A percentile compares a stretch with the other conserved stretches of the same genome.
Evolutionary conservation across 768 basidiomycete genomes (phyloP).

Genomic region (Rhizopogon roseolus): DNA sequence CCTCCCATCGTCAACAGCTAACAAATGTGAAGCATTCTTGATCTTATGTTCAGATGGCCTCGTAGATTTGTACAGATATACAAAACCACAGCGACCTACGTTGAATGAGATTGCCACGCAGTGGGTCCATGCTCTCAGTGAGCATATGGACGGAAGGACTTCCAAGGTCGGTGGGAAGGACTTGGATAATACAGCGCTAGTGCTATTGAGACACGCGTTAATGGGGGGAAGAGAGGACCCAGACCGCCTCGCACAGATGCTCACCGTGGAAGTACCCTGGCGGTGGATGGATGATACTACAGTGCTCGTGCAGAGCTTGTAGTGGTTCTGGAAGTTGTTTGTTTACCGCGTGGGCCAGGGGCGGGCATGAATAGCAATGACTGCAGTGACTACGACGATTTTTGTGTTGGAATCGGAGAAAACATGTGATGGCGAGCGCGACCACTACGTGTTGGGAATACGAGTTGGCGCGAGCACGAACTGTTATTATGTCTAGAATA

Average conservation of each 20-base stretch:
- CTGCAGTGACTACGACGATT: too few relatives aligned
- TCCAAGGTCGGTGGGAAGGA: slow-evolving; percentile 2
- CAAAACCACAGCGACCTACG: slow-evolving; percentile 16
- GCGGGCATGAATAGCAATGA: too few relatives aligned
- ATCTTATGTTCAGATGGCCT: slow-evolving; percentile 53
- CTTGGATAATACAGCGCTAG: slow-evolving; percentile 34
- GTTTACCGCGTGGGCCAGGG: too few relatives aligned
- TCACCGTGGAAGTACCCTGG: slow-evolving; percentile 43
- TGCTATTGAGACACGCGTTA: slow-evolving; percentile 39
- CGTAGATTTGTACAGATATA: slow-evolving; percentile 25
- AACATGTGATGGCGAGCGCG: too few relatives aligned
- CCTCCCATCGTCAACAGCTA: slow-evolving; percentile 17
- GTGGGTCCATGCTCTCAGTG: slow-evolving; percentile 33
- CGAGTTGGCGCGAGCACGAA: too few relatives aligned
- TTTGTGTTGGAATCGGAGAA: too few relatives aligned
- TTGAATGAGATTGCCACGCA: slow-evolving; percentile 19
- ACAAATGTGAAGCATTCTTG: slow-evolving; percentile 26
- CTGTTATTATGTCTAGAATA: too few relatives aligned
- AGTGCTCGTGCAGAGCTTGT: slow-evolving; percentile 30
- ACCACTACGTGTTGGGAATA: too few relatives aligned
- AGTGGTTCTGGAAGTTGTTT: background rate
- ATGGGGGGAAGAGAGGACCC: slow-evolving; percentile 27
- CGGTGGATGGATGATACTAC: slow-evolving; percentile 62
- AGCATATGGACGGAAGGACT: background rate
- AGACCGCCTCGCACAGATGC: slow-evolving; percentile 36